These are phyloP conservation scores for Lentinula edodes DNA, from an alignment of 768 basidiomycete species.

Conservation along the genomic window DNA sequence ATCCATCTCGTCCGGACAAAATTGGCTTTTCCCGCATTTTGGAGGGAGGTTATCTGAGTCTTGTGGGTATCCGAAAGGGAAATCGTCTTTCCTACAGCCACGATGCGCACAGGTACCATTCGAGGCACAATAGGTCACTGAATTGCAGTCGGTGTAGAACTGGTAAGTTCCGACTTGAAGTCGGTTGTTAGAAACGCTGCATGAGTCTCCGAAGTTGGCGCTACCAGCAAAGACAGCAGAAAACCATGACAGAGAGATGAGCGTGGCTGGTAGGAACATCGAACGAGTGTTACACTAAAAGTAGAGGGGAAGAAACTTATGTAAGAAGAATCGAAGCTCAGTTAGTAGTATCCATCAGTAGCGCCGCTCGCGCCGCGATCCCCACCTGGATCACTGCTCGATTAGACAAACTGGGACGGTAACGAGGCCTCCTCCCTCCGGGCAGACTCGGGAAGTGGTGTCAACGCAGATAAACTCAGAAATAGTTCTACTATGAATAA, in stretches of 20 bases:
- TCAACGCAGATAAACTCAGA: too few species aligned
- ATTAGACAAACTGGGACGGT: too few species aligned
- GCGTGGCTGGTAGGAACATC: constrained; percentile 36
- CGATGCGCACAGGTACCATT: constrained; percentile 52
- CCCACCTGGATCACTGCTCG: too few species aligned
- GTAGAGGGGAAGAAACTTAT: not conserved
- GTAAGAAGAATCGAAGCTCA: not conserved
- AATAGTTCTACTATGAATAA: too few species aligned
- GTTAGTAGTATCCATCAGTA: too few species aligned
- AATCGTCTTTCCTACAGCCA: constrained; percentile 73
- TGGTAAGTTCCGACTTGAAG: constrained; percentile 75
- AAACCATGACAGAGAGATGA: constrained; percentile 46
- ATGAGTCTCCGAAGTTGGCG: constrained; percentile 37
- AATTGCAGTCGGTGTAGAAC: constrained; percentile 74
- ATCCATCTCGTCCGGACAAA: constrained; percentile 83
- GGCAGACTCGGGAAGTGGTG: too few species aligned
- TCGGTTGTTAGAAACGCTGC: constrained; percentile 53
- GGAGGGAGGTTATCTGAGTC: constrained; percentile 42
- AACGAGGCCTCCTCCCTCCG: too few species aligned
- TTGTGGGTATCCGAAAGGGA: constrained; percentile 61
- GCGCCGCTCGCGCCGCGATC: too few species aligned
- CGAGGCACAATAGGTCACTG: constrained; percentile 58
- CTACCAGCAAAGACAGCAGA: constrained; percentile 40
- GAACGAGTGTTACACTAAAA: constrained; percentile 11
- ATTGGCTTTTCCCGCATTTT: constrained; percentile 55